These are phyloP conservation scores for Neospora caninum DNA, from an alignment of 169 alveolate genomes.

Conservation along the genomic window DNA sequence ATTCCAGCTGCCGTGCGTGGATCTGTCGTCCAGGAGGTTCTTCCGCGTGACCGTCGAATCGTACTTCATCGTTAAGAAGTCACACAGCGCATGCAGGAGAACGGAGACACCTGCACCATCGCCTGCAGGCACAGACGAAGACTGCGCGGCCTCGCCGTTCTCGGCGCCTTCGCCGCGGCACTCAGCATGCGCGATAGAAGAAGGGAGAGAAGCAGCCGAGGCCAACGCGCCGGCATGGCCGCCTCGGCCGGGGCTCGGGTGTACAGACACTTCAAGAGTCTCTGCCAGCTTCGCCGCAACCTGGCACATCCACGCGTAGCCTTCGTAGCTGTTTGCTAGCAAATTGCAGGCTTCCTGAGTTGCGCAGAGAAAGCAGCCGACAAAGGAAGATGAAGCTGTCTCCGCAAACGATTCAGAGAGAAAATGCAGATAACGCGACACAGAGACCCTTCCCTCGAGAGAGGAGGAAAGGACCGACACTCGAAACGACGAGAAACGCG, in stretches of 20 bases:
- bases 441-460: too few relatives aligned
- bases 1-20: slow-evolving; percentile 62
- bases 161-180: not conserved
- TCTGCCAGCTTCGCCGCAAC: slow-evolving; percentile 37
- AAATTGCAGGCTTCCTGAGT: slow-evolving; percentile 31
- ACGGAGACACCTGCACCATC: not conserved
- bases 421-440: too few relatives aligned
- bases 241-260: not conserved
- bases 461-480: too few relatives aligned
- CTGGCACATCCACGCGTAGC: slow-evolving; percentile 42
- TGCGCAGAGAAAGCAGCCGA: not conserved
- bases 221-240: not conserved
- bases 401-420: too few relatives aligned
- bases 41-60: slow-evolving; percentile 14
- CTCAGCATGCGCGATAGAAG: too few relatives aligned
- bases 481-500: too few relatives aligned
- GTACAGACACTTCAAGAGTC: slow-evolving; percentile 1
- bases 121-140: not conserved
- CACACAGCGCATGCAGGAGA: slow-evolving; percentile 52
- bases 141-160: not conserved
- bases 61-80: slow-evolving; percentile 39
- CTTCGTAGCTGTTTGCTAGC: slow-evolving; percentile 37
- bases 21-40: slow-evolving; percentile 50
- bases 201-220: too few relatives aligned
- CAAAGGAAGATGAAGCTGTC: too few relatives aligned